Evolutionary conservation across 2,329 filamentous ascomycete genomes (phyloP), one percentile per base, ranked within the genome.

Genomic region (Albifimbria verrucaria): DNA sequence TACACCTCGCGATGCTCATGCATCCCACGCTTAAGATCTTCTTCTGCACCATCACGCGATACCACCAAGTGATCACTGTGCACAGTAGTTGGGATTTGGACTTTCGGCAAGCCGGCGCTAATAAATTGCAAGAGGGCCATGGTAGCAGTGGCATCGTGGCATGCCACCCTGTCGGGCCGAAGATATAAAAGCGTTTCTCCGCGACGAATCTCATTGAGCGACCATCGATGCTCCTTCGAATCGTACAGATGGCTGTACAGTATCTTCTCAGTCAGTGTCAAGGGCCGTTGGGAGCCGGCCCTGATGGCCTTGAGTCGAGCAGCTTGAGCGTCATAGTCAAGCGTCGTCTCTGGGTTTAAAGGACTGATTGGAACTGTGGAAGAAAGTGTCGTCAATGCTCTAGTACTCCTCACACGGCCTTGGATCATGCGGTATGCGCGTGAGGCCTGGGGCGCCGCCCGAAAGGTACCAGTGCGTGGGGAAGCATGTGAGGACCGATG

Each of bases 41-140:
- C 6, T n/a, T 15, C 32, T 4, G 32, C 32, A 39, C 32, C 32
- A 12, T 39, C 32, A 4, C 32, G 32, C 18, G 32, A 39, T 7
- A 65, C 62, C 2, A 73, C 69, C 0, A 74, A 58, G 52, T 74
- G 72, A 28, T 73, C 71, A 39, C 70, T 71, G 48, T 74, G 72
- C 1, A 74, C 63, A 1, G 72, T 72, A 1, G 71, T 74, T 1
- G 71, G 71, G 1, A 71, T 60, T 42, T 62, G 62, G 3, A 73
- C 71, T 23, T 63, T 62, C 2, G 69, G 70, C 3, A 73, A 57
- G 0, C 70, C 72, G 2, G 71, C 71, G 43, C 68, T 72, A 48
- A 74, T 74, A 56, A 75, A 74, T 49, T 74, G 72, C 1, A 74
- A 57, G 11, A 73, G 53, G 2, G 72, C 72, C 72, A 74, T 74